Evolutionary conservation across 257 asterid species (phyloP), one percentile per base, ranked within the genome.

Genomic region (Jasminum sambac): DNA sequence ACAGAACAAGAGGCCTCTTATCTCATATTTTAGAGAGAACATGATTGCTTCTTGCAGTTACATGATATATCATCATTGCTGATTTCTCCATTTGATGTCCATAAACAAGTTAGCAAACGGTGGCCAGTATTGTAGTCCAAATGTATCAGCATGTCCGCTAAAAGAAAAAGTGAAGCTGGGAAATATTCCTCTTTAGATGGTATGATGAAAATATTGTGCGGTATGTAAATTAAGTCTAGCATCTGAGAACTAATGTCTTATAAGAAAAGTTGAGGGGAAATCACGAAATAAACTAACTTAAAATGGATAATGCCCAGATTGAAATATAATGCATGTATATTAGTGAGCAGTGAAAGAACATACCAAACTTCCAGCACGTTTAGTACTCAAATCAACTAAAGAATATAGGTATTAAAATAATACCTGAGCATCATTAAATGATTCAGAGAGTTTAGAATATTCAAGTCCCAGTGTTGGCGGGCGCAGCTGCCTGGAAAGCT

Each of bases 361-460:
- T 59, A 39, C 14, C 61, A 60, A 10, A 14, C 42, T 46, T 34
- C 12, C 9, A 13, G 48, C 38, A 14, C 11, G 7, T 34, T n/a
- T n/a, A n/a, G n/a, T n/a, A n/a, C n/a, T n/a, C 41, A 41, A 41
- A 61, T 64, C 42, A 5, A 52, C 30, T 42, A 39, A 68, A 76
- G 30, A 67, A 48, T 25, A 50, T 14, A 39, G 74, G 67, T 42
- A 66, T 26, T 52, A 52, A 72, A 23, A 19, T 55, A 75, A 13
- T 87, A 94, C 99, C 98, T 91, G 99, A 69, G 81, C 77, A 78
- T 88, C 95, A 62, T 84, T 76, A 79, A 91, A 86, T 58, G 88
- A 78, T 65, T 82, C 98, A 58, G 66, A 66, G 44, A 88, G 84
- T 66, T 83, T 87, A 61, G 73, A 81, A 78, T 83, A 87, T 12